A percentile compares a stretch with the other conserved stretches of the same genome.
phyloP scores from a whole-genome alignment of 805 yeast species.

The Komagataella populi region DNA sequence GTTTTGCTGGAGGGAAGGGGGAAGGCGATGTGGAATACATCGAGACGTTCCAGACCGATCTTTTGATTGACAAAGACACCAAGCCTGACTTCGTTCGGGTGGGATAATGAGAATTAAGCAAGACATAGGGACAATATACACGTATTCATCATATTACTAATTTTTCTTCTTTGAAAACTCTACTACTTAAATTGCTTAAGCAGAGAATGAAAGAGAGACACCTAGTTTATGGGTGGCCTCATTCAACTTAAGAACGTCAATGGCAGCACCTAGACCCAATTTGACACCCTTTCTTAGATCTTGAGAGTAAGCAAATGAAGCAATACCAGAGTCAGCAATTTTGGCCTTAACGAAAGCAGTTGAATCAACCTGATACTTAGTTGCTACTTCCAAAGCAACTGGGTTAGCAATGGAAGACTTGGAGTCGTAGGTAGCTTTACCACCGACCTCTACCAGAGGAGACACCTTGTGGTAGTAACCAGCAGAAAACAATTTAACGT shows the following conservation, averaged over 20 bases:
- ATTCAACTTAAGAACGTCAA: constrained; percentile 88
- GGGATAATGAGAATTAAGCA: constrained; percentile 4
- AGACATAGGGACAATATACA: not conserved
- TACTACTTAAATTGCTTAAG: constrained; percentile 29
- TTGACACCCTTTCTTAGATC: constrained; percentile 92
- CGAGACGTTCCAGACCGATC: constrained; percentile 61
- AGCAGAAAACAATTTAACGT: constrained; percentile 82
- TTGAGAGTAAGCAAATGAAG: constrained; percentile 91
- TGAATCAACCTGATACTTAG: constrained; percentile 84
- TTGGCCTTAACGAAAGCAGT: constrained; percentile 91
- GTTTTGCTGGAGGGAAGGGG: constrained; percentile 88
- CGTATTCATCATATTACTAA: not conserved
- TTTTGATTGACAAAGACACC: constrained; percentile 30
- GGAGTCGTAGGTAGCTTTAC: constrained; percentile 93
- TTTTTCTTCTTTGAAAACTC: not conserved
- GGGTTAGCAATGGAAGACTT: constrained; percentile 58
- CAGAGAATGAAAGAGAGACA: constrained; percentile 84
- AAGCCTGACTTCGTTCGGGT: constrained; percentile 54
- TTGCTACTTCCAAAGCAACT: constrained; percentile 90
- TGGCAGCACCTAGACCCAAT: constrained; percentile 92
- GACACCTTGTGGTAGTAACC: constrained; percentile 95
- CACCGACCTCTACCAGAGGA: constrained; percentile 90
- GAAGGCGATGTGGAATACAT: constrained; percentile 86
- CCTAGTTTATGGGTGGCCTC: constrained; percentile 98
- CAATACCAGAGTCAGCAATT: constrained; percentile 90